Evolutionary conservation across 1,139 yeast genomes (phyloP), one percentile per base, ranked within the genome.

Genomic region (Diutina pseudorugosa): DNA sequence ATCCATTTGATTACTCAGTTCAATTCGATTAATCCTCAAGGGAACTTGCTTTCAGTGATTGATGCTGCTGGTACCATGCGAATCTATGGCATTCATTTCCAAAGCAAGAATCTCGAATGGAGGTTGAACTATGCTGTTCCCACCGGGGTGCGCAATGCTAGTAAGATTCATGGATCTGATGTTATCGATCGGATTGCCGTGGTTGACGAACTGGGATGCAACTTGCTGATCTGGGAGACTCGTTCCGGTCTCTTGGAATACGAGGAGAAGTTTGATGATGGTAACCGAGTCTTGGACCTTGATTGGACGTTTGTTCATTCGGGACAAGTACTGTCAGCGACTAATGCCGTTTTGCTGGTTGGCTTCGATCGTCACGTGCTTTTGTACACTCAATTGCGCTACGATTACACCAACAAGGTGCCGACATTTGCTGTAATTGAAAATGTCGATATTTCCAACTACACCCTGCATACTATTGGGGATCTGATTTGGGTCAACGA

Each of bases 401-500:
- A 85, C 64, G 97, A 91, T 61, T 91, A 91, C 62, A 89, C 96
- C 5, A 87, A 88, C 60, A 73, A 75, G 30, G 75, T 82, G 0
- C 93, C 96, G 1, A 76, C 93, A 0, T 91, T 86, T 75, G 79
- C 86, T 0, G 82, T 87, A 0, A 79, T 91, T 56, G 84, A 88
- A 60, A 77, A 78, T 54, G 78, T 90, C 48, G 91, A 85, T 61
- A 79, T 91, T 2, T 74, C 82, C 2, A 74, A 75, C 49, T 85
- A 77, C 61, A 89, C 97, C 0, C 72, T 85, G 0, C 96, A 90
- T 64, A 75, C 72, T 20, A 89, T 91, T 57, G 96, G 96, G 4
- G 97, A 91, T 63, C 85, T 94, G 42, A 74, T 86, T 9, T 91
- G 97, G 97, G 70, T 91, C 55, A 75, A 78, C 53, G 81, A 83